These are phyloP conservation scores for Rosa rugosa DNA, from an alignment of 306 rosid genomes.

Conservation along the genomic window DNA sequence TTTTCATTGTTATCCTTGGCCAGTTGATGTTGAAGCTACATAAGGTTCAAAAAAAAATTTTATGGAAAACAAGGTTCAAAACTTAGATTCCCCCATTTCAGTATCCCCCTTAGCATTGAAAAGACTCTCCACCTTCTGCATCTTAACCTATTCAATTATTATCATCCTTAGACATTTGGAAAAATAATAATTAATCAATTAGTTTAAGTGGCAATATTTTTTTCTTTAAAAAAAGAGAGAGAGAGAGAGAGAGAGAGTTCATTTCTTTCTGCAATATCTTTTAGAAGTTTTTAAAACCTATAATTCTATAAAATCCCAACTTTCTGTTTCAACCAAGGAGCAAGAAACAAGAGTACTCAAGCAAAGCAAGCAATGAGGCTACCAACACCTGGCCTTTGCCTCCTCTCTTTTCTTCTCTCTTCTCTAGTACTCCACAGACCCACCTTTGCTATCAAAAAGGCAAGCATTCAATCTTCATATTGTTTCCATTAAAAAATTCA, in stretches of 20 bases:
- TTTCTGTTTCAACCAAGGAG: slow-evolving; percentile 34
- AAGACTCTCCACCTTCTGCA: neutral
- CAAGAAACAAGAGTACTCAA: slow-evolving; percentile 6
- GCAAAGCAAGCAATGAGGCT: slow-evolving; percentile 36
- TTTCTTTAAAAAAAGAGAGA: neutral
- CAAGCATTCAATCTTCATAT: slow-evolving; percentile 30
- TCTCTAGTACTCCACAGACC: slow-evolving; percentile 36
- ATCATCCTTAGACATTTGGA: neutral
- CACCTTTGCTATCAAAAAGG: slow-evolving; percentile 59
- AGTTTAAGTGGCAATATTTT: neutral
- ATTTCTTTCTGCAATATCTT: slow-evolving; percentile 7
- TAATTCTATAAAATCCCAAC: slow-evolving; percentile 15
- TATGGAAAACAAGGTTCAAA: neutral
- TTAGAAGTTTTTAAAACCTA: slow-evolving; percentile 9
- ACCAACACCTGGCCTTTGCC: slow-evolving; percentile 24
- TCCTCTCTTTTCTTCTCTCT: slow-evolving; percentile 36
- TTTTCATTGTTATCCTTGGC: neutral
- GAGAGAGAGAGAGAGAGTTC: neutral
- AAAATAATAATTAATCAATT: neutral
- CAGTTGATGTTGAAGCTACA: neutral
- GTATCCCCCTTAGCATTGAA: neutral
- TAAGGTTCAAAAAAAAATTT: too few species aligned
- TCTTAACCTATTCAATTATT: neutral
- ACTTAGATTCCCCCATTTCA: neutral
- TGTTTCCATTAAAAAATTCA: slow-evolving; percentile 12